These are phyloP conservation scores for Verticillium zaregamsianum DNA, from an alignment of 2,329 filamentous ascomycete species.

Conservation along the genomic window DNA sequence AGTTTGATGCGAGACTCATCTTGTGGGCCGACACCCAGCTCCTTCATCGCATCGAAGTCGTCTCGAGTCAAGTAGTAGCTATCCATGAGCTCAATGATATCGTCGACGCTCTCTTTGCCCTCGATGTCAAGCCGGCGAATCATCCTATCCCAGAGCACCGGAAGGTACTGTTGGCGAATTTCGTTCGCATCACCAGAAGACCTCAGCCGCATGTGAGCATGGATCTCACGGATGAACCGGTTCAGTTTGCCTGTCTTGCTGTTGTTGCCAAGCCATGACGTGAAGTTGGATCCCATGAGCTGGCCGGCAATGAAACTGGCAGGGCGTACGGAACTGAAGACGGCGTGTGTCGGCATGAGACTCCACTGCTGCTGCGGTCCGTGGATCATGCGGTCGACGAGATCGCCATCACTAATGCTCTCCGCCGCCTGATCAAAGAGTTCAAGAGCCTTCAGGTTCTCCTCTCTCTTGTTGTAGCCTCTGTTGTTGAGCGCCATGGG, in stretches of 20 bases:
- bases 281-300: constrained; percentile 72
- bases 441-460: constrained; percentile 78
- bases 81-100: constrained; percentile 94
- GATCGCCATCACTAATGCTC: constrained; percentile 94
- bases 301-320: constrained; percentile 83
- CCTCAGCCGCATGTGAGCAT: constrained; percentile 92
- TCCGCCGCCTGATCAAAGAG: constrained; percentile 83
- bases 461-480: constrained; percentile 60
- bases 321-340: constrained; percentile 91
- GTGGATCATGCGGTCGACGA: constrained; percentile 97
- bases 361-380: constrained; percentile 98
- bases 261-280: constrained; percentile 91
- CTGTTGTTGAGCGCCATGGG: constrained; percentile 60
- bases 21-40: constrained; percentile 85
- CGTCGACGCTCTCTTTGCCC: constrained; percentile 76
- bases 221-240: constrained; percentile 86
- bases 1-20: constrained; percentile 71
- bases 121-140: constrained; percentile 70
- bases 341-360: constrained; percentile 91
- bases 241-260: constrained; percentile 77
- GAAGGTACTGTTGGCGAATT: constrained; percentile 90
- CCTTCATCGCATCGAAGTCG: constrained; percentile 88
- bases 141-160: constrained; percentile 77
- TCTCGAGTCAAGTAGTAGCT: constrained; percentile 93
- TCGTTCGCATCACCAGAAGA: constrained; percentile 90